Percentiles rank a stretch among this genome's conserved stretches.
These are phyloP conservation scores for Haberlea rhodopensis DNA, from an alignment of 257 asterid species.

Conservation along the genomic window DNA sequence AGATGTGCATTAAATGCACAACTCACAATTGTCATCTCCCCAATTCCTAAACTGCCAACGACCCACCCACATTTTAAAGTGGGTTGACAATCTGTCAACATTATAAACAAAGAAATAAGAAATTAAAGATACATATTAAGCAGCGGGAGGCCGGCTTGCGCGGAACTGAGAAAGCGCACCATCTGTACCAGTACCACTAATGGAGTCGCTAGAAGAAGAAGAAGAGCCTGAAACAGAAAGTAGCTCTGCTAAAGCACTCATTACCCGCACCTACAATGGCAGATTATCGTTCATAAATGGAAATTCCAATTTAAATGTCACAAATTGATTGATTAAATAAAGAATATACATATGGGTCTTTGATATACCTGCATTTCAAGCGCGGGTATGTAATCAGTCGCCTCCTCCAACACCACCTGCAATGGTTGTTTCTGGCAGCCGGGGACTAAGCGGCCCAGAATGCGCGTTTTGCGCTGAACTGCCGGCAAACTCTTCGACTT, in stretches of 20 bases:
- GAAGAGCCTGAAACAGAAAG: conserved; percentile 60
- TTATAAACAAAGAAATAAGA: neutral
- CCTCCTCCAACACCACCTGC: conserved; percentile 86
- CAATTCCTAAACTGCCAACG: no score
- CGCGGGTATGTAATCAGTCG: conserved; percentile 85
- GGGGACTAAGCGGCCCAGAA: conserved; percentile 73
- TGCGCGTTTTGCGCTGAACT: conserved; percentile 67
- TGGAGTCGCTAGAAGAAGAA: conserved; percentile 29
- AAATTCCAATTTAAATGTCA: neutral
- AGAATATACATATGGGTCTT: neutral
- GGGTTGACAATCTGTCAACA: conserved; percentile 33
- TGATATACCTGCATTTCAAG: conserved; percentile 75
- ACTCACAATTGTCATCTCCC: no score
- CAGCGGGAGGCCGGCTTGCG: conserved; percentile 40
- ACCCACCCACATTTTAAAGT: no score
- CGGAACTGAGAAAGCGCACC: conserved; percentile 38
- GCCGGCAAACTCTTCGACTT: conserved; percentile 72
- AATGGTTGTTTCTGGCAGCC: conserved; percentile 88
- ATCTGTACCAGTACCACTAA: conserved; percentile 20
- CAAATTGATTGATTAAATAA: neutral
- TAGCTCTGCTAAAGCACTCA: conserved; percentile 75
- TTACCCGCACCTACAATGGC: conserved; percentile 63
- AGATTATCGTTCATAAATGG: neutral
- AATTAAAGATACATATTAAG: conserved; percentile 29
- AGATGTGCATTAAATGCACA: no score